Percentiles rank a stretch among this genome's conserved stretches.
phyloP scores from a whole-genome alignment of 352 stramenopile genomes.

The Phytophthora niederhauseri region DNA sequence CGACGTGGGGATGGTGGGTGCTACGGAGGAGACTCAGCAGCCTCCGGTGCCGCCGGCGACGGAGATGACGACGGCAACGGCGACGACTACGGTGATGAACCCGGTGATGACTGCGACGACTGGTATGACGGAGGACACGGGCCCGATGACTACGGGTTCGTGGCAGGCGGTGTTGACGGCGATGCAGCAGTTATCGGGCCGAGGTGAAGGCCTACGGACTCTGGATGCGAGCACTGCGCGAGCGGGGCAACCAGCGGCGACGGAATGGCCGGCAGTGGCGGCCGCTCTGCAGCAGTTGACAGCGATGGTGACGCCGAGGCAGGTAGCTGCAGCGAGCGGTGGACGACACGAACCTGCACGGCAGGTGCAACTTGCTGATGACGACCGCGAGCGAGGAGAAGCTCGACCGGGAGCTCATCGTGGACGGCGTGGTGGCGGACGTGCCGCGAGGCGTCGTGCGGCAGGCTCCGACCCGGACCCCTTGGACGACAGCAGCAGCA shows the following conservation, averaged over 20 bases:
- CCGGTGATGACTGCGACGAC: no score
- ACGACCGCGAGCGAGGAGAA: background rate
- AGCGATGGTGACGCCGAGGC: background rate
- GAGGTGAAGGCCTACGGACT: background rate
- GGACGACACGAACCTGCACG: background rate
- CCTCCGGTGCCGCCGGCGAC: background rate
- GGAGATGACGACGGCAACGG: background rate
- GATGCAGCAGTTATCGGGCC: background rate
- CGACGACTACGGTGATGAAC: no score
- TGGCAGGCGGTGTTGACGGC: background rate
- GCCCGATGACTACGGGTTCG: background rate
- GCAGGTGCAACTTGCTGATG: background rate
- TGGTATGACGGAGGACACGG: background rate
- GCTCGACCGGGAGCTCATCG: background rate
- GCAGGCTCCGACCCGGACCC: background rate
- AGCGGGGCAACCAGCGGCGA: background rate
- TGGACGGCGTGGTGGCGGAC: background rate
- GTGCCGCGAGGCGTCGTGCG: background rate
- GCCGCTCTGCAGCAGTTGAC: background rate
- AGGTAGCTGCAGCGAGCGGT: background rate
- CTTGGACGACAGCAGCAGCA: background rate
- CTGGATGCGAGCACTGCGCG: background rate
- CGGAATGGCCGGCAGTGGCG: background rate
- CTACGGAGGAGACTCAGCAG: background rate
- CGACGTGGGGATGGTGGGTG: background rate